phyloP scores from a whole-genome alignment of 805 yeast species.

The Starmerella bacillaris region DNA sequence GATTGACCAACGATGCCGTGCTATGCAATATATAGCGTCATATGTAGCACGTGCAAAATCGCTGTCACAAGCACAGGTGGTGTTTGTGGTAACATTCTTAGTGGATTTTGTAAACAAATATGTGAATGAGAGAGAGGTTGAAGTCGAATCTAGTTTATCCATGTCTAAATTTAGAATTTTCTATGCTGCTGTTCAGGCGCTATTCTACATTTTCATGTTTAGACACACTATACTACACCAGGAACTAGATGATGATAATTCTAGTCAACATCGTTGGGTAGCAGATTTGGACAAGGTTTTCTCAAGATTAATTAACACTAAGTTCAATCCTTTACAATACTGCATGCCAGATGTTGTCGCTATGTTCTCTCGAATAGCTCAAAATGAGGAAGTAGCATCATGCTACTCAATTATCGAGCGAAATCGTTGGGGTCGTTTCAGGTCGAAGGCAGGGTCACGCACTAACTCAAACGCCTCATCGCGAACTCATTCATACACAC shows the following conservation, averaged over 20 bases:
- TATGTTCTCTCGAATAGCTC: constrained; percentile 85
- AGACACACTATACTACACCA: constrained; percentile 43
- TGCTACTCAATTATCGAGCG: constrained; percentile 86
- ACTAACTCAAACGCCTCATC: neutral
- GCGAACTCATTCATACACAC: constrained; percentile 4
- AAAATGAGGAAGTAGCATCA: constrained; percentile 74
- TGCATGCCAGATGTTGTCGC: constrained; percentile 86
- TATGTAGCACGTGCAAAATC: constrained; percentile 74
- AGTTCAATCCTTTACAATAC: constrained; percentile 82
- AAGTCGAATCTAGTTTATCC: constrained; percentile 51
- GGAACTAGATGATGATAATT: neutral
- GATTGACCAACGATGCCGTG: constrained; percentile 61
- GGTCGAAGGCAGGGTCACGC: constrained; percentile 20
- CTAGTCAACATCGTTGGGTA: constrained; percentile 17
- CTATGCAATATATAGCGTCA: constrained; percentile 81
- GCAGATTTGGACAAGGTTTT: constrained; percentile 60
- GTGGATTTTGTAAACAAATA: constrained; percentile 71
- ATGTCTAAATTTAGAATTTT: constrained; percentile 83
- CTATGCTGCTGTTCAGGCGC: constrained; percentile 78
- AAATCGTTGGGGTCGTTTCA: constrained; percentile 54
- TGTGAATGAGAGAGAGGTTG: constrained; percentile 68
- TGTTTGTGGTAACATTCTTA: constrained; percentile 65
- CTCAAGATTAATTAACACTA: constrained; percentile 66
- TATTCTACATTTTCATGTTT: constrained; percentile 82
- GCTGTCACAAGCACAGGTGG: constrained; percentile 51